These are phyloP conservation scores for Ganoderma leucocontextum DNA, from an alignment of 1,284 basidiomycete genomes.

Conservation along the genomic window DNA sequence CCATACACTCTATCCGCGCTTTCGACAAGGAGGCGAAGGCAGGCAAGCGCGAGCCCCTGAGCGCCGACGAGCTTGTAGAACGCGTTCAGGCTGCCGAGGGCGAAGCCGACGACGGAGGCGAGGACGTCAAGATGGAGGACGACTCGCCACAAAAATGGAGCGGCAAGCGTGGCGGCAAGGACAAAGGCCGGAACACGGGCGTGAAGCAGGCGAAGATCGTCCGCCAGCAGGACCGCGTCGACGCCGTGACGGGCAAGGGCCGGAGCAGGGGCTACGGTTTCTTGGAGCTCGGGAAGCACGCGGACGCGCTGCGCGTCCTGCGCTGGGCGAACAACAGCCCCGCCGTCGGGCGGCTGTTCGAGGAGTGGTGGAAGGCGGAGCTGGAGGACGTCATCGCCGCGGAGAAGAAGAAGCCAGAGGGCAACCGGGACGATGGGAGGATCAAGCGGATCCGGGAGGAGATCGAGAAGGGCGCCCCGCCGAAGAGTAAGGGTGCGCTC, in stretches of 20 bases:
- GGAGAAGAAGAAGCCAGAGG: constrained; percentile 57
- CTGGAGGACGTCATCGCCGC: constrained; percentile 72
- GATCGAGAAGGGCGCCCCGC: constrained; percentile 56
- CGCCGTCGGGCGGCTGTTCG: constrained; percentile 69
- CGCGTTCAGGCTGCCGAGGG: constrained; percentile 32
- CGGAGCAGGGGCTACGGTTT: constrained; percentile 96
- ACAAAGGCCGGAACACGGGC: constrained; percentile 59
- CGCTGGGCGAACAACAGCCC: constrained; percentile 95
- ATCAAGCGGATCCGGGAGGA: constrained; percentile 69
- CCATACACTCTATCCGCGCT: constrained; percentile 79
- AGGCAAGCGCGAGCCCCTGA: constrained; percentile 69
- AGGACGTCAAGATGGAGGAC: constrained; percentile 42
- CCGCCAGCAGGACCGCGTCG: constrained; percentile 86
- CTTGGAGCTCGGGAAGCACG: constrained; percentile 88
- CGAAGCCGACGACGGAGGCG: constrained; percentile 37
- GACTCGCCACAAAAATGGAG: constrained; percentile 41
- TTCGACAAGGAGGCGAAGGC: constrained; percentile 86
- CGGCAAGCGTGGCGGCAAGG: constrained; percentile 33
- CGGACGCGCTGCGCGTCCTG: constrained; percentile 90
- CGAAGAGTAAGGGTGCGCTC: constrained; percentile 66
- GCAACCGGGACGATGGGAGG: constrained; percentile 57
- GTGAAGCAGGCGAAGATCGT: constrained; percentile 94
- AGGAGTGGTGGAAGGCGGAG: constrained; percentile 87
- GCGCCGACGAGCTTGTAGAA: constrained; percentile 74
- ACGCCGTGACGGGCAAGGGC: constrained; percentile 87